phyloP scores from a whole-genome alignment of 148 eudicot genomes.

The Rheum nobile region DNA sequence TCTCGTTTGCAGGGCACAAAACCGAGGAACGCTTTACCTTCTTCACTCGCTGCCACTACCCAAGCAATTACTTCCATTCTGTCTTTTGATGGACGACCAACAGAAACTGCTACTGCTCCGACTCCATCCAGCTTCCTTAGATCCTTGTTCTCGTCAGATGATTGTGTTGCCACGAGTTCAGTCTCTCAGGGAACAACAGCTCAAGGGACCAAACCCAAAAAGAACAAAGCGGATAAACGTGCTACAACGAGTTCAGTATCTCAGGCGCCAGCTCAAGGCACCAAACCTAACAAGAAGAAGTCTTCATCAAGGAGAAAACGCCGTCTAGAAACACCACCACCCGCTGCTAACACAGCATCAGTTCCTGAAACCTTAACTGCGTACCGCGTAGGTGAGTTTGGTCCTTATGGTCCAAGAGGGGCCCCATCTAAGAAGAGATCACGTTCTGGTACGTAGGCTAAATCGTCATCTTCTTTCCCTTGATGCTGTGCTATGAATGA shows the following conservation, averaged over 20 bases:
- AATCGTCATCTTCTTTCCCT: not conserved
- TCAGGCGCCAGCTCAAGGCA: not conserved
- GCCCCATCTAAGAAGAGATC: not conserved
- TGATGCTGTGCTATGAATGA: not conserved
- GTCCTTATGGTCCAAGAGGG: constrained; percentile 3
- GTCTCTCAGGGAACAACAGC: not conserved
- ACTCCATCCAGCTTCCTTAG: not conserved
- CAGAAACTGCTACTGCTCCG: not conserved
- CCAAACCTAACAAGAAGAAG: not conserved
- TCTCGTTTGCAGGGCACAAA: constrained; percentile 15
- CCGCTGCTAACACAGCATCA: not conserved
- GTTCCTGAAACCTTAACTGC: not conserved
- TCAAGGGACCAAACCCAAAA: not conserved
- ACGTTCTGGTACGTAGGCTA: not conserved
- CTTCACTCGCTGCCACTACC: constrained; percentile 40
- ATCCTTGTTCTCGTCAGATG: not conserved
- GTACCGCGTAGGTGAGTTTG: not conserved
- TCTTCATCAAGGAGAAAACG: not conserved
- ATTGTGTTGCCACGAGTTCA: not conserved
- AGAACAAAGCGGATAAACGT: too few species aligned
- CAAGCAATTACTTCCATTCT: constrained; percentile 48
- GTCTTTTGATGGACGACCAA: constrained; percentile 47
- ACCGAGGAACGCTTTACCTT: constrained; percentile 41
- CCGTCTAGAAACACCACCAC: not conserved
- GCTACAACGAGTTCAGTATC: not conserved